These are phyloP conservation scores for Eutrema yunnanense DNA, from an alignment of 345 rosid species.

Conservation along the genomic window DNA sequence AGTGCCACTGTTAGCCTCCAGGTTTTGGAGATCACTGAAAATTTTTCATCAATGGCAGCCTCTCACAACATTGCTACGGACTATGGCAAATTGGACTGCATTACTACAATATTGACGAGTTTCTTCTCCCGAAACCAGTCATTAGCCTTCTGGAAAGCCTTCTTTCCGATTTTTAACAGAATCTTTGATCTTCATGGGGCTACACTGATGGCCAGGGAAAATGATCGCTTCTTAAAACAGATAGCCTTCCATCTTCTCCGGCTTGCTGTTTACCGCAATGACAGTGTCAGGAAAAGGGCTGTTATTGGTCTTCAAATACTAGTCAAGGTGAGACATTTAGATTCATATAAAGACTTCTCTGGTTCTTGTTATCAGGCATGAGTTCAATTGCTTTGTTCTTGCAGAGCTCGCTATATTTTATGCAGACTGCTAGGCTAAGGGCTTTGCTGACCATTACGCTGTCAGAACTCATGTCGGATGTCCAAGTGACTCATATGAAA, in stretches of 20 bases:
- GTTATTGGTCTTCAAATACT: slow-evolving; percentile 92
- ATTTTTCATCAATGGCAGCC: slow-evolving; percentile 83
- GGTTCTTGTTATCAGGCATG: slow-evolving; percentile 1
- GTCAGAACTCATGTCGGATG: slow-evolving; percentile 96
- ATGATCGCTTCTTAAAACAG: slow-evolving; percentile 97
- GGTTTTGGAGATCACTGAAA: slow-evolving; percentile 88
- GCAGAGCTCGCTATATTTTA: slow-evolving; percentile 93
- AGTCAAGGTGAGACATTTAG: slow-evolving; percentile 57
- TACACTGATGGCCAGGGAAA: slow-evolving; percentile 96
- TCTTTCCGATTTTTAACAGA: slow-evolving; percentile 72
- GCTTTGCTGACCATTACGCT: slow-evolving; percentile 93
- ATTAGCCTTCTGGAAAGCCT: slow-evolving; percentile 77
- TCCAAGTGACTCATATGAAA: slow-evolving; percentile 93
- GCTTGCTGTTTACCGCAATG: slow-evolving; percentile 92
- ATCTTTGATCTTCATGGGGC: slow-evolving; percentile 93
- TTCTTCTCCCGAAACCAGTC: slow-evolving; percentile 96
- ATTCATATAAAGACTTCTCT: slow-evolving; percentile 16
- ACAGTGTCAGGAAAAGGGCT: slow-evolving; percentile 88
- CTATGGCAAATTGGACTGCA: slow-evolving; percentile 93
- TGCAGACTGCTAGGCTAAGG: slow-evolving; percentile 93
- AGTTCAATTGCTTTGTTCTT: slow-evolving; percentile 26
- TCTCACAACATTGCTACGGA: slow-evolving; percentile 92
- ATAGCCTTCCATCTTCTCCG: slow-evolving; percentile 96
- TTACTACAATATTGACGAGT: slow-evolving; percentile 77
- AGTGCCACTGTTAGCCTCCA: slow-evolving; percentile 97